These are phyloP conservation scores for Leptographium radiaticola DNA, from an alignment of 2,329 filamentous ascomycete species.

Conservation along the genomic window DNA sequence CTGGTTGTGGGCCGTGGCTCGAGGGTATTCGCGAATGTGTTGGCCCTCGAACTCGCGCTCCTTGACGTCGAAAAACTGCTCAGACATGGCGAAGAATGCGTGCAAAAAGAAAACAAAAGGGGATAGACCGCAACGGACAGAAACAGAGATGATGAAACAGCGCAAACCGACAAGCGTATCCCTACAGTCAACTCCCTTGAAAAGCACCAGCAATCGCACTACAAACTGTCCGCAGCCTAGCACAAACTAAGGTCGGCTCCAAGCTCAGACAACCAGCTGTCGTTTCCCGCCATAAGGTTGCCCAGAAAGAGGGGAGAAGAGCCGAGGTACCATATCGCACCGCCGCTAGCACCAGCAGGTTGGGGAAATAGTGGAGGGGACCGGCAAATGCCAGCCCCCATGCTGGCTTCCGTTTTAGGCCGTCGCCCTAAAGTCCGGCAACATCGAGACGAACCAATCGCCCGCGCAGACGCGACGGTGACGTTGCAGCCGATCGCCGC, in stretches of 20 bases:
- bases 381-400: neutral
- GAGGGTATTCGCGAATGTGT: slow-evolving; percentile 72
- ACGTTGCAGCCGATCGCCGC: too few species aligned
- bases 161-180: neutral
- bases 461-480: too few species aligned
- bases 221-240: neutral
- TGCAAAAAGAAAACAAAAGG: neutral
- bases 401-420: neutral
- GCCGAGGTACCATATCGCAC: neutral
- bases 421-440: neutral
- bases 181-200: too few species aligned
- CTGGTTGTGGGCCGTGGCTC: slow-evolving; percentile 57
- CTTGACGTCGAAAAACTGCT: slow-evolving; percentile 45
- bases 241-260: neutral
- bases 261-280: neutral
- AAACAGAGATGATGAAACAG: neutral
- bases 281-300: neutral
- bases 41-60: slow-evolving; percentile 63
- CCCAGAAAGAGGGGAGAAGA: neutral
- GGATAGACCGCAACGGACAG: neutral
- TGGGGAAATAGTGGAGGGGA: neutral
- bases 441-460: too few species aligned
- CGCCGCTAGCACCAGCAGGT: neutral
- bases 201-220: neutral
- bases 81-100: slow-evolving; percentile 8